Evolutionary conservation across 2,329 filamentous ascomycete species (phyloP).

Genomic region (Fusarium fujikuroi): DNA sequence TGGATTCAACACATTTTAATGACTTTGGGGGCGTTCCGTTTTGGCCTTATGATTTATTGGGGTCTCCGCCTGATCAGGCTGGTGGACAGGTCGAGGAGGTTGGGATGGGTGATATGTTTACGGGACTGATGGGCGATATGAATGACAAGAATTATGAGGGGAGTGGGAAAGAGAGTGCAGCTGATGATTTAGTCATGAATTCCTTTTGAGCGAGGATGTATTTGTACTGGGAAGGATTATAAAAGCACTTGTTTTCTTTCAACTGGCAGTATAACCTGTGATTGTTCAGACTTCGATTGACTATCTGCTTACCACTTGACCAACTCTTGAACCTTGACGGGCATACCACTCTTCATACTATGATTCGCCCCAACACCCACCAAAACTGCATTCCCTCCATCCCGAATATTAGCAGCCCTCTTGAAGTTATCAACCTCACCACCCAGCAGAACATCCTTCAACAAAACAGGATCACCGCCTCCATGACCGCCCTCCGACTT

Average conservation of each 20-base stretch:
- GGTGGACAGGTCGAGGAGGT: neutral
- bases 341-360: slow-evolving; percentile 55
- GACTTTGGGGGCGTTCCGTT: neutral
- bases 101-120: neutral
- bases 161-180: accelerated
- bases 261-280: neutral
- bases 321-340: slow-evolving; percentile 38
- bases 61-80: neutral
- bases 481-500: slow-evolving; percentile 67
- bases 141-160: neutral
- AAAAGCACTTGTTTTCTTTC: neutral
- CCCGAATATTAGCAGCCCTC: slow-evolving; percentile 66
- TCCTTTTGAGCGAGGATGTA: neutral
- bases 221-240: neutral
- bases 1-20: slow-evolving; percentile 3
- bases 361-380: slow-evolving; percentile 69
- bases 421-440: slow-evolving; percentile 59
- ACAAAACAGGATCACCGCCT: slow-evolving; percentile 64
- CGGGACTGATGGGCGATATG: neutral
- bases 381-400: slow-evolving; percentile 67
- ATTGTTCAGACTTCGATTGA: neutral
- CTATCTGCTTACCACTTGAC: slow-evolving; percentile 23
- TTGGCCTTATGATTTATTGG: slow-evolving; percentile 11
- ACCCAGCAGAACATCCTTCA: slow-evolving; percentile 67
- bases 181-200: neutral